phyloP scores from a whole-genome alignment of 805 yeast genomes.

The Myxozyma sirexii region DNA sequence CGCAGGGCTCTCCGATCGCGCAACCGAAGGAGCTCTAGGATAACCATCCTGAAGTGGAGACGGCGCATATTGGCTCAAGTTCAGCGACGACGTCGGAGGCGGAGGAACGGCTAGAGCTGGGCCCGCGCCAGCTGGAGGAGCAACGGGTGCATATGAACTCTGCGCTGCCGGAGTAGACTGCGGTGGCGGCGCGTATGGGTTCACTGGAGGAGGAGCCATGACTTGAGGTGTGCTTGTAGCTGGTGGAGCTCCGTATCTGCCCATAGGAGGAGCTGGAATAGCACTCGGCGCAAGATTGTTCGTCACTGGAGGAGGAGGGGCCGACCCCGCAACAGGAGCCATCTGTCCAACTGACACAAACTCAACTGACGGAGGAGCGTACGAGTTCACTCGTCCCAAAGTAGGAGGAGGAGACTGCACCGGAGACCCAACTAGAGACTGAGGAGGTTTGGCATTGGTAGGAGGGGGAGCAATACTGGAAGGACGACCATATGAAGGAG shows the following conservation, averaged over 20 bases:
- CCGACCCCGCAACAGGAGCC: conserved; percentile 5
- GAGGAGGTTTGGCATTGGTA: conserved; percentile 29
- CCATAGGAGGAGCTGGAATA: conserved; percentile 15
- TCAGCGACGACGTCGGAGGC: conserved; percentile 22
- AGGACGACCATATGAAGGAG: conserved; percentile 13
- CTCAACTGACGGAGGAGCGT: conserved; percentile 28
- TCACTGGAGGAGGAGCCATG: conserved; percentile 39
- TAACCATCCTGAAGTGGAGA: conserved; percentile 44
- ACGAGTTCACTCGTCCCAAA: conserved; percentile 13
- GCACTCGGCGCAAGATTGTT: not conserved
- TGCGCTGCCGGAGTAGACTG: conserved; percentile 12
- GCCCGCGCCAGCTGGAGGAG: conserved; percentile 15
- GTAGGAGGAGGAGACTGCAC: conserved; percentile 31
- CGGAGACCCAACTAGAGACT: conserved; percentile 22
- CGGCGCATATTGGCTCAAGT: conserved; percentile 40
- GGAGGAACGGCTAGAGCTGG: conserved; percentile 22
- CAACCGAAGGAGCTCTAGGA: conserved; percentile 35
- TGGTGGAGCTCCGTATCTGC: conserved; percentile 11
- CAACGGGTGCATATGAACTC: conserved; percentile 30
- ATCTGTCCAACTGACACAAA: conserved; percentile 26
- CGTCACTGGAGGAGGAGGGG: conserved; percentile 16
- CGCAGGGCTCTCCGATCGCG: conserved; percentile 35
- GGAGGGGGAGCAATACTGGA: conserved; percentile 32
- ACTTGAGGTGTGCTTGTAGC: conserved; percentile 20
- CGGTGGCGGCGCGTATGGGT: conserved; percentile 48